These are phyloP conservation scores for Nakaseomyces uthaithaninus DNA, from an alignment of 1,139 yeast genomes.

Conservation along the genomic window DNA sequence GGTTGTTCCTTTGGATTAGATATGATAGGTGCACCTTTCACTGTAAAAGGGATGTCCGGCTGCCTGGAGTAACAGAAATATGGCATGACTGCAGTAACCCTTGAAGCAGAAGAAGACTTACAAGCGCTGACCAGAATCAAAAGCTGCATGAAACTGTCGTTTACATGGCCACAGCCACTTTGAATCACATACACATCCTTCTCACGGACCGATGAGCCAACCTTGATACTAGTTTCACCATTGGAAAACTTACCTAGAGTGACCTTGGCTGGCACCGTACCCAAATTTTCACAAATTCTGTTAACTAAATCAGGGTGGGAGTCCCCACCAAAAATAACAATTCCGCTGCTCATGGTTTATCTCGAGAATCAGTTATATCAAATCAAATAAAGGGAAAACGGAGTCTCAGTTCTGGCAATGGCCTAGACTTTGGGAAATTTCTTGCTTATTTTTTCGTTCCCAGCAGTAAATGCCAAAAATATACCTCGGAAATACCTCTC, in stretches of 20 bases:
- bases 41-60: conserved; percentile 86
- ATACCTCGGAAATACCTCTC: too few relatives aligned
- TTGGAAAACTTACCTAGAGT: conserved; percentile 57
- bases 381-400: too few relatives aligned
- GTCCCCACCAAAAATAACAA: conserved; percentile 62
- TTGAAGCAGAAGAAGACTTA: conserved; percentile 86
- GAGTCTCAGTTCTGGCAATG: too few relatives aligned
- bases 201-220: conserved; percentile 80
- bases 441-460: too few relatives aligned
- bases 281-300: conserved; percentile 57
- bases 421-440: too few relatives aligned
- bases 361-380: too few relatives aligned
- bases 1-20: conserved; percentile 39
- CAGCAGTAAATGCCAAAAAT: too few relatives aligned
- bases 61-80: conserved; percentile 93
- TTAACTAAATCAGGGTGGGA: conserved; percentile 57
- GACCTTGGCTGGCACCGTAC: conserved; percentile 54
- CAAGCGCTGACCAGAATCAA: conserved; percentile 88
- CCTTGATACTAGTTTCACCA: conserved; percentile 85
- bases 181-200: conserved; percentile 78
- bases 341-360: conserved; percentile 46
- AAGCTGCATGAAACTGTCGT: conserved; percentile 83
- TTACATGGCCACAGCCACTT: conserved; percentile 77
- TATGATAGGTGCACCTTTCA: conserved; percentile 53
- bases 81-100: conserved; percentile 93